A percentile compares a stretch with the other conserved stretches of the same genome.
Evolutionary conservation across 164 flowering plant genomes (phyloP).

Genomic region (Umbilicus rupestris): DNA sequence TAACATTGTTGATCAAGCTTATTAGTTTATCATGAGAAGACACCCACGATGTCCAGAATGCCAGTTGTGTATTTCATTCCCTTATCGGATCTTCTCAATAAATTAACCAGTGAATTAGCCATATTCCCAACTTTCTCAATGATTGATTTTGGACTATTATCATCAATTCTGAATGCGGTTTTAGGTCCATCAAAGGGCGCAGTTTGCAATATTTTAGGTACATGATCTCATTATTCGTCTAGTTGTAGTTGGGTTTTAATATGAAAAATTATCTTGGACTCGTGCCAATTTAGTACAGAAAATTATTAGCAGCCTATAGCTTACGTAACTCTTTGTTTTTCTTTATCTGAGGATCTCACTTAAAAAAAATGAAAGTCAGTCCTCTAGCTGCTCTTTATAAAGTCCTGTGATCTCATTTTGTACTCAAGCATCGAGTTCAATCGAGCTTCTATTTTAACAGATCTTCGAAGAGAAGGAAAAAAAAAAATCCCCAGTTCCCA

Average conservation of each 20-base stretch:
- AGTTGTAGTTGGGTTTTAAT: background rate
- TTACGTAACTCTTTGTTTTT: background rate
- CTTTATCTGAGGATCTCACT: background rate
- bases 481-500: background rate
- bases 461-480: background rate
- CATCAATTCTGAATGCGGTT: background rate
- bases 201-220: conserved; percentile 1
- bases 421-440: conserved; percentile 3
- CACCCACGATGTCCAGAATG: background rate
- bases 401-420: background rate
- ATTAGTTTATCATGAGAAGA: background rate
- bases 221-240: conserved; percentile 1
- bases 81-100: background rate
- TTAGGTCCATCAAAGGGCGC: background rate
- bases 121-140: background rate
- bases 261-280: background rate
- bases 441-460: background rate
- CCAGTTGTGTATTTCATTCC: background rate
- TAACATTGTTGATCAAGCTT: background rate
- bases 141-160: background rate
- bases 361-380: too few species aligned
- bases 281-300: background rate
- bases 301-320: background rate
- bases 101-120: background rate
- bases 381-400: too few species aligned